These are phyloP conservation scores for Spergularia marina DNA, from an alignment of 148 eudicot genomes.

Conservation along the genomic window DNA sequence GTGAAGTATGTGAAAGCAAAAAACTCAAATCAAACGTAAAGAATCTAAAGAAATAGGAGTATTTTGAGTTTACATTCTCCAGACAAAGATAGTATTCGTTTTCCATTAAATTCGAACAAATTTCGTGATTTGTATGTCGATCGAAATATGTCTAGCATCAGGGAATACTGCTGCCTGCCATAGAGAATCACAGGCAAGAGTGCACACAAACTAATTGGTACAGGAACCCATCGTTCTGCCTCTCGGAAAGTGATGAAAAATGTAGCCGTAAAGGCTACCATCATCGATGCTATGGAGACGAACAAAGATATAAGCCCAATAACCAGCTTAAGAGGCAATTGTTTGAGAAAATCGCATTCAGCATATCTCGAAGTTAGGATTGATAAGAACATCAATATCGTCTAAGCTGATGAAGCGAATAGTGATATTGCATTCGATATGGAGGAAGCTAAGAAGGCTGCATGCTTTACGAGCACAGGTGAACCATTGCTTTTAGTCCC, in stretches of 20 bases:
- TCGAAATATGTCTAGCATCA: constrained; percentile 19
- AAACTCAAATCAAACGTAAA: no score
- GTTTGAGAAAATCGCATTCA: constrained; percentile 12
- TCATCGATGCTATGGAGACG: constrained; percentile 24
- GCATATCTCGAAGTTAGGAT: constrained; percentile 30
- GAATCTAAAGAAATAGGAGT: no score
- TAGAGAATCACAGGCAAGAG: constrained; percentile 20
- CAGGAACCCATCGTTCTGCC: background rate
- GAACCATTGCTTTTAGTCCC: constrained; percentile 11
- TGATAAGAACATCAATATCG: constrained; percentile 25
- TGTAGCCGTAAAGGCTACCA: constrained; percentile 28
- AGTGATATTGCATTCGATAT: constrained; percentile 23
- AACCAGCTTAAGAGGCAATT: constrained; percentile 23
- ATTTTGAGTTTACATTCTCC: background rate
- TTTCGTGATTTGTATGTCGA: constrained; percentile 15
- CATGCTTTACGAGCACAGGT: background rate
- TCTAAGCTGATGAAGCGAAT: constrained; percentile 20
- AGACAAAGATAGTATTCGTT: constrained; percentile 6
- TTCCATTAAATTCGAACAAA: constrained; percentile 17
- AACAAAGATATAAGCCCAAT: constrained; percentile 21
- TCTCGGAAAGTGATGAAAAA: constrained; percentile 15
- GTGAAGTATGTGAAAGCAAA: no score
- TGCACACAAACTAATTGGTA: constrained; percentile 11
- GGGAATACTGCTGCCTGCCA: constrained; percentile 21
- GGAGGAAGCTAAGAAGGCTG: constrained; percentile 19